phyloP scores from a whole-genome alignment of 2,329 filamentous ascomycete genomes.

The Colletotrichum australisinense region DNA sequence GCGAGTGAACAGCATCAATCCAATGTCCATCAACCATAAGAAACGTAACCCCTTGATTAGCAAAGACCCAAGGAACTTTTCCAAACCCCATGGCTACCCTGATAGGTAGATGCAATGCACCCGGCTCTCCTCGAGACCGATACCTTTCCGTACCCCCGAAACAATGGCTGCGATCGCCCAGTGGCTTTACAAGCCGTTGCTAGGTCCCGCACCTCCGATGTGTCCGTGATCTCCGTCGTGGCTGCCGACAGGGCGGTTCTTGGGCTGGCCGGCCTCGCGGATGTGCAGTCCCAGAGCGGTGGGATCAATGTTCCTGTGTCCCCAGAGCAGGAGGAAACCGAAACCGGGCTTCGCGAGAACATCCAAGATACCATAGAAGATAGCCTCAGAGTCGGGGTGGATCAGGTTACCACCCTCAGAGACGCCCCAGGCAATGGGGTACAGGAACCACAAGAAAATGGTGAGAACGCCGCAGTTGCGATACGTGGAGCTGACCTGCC shows the following conservation, averaged over 20 bases:
- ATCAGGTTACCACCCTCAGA: conserved; percentile 75
- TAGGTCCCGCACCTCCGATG: conserved; percentile 6
- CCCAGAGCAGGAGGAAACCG: conserved; percentile 69
- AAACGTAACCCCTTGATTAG: not conserved
- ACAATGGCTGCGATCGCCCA: not conserved
- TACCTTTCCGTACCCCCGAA: too few species aligned
- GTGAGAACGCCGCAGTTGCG: conserved; percentile 67
- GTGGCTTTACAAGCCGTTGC: not conserved
- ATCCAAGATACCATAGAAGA: conserved; percentile 77
- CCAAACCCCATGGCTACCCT: not conserved
- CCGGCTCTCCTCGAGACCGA: not conserved
- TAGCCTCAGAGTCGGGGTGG: conserved; percentile 72
- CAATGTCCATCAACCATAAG: not conserved
- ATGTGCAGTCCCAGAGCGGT: conserved; percentile 63
- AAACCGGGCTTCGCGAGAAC: conserved; percentile 74
- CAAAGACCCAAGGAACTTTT: not conserved
- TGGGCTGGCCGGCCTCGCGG: conserved; percentile 38
- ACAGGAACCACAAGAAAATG: conserved; percentile 72
- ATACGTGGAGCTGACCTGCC: conserved; percentile 64
- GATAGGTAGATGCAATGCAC: not conserved
- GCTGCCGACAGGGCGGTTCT: conserved; percentile 13
- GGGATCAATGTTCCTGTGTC: conserved; percentile 72
- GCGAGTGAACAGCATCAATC: not conserved
- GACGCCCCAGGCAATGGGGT: conserved; percentile 74
- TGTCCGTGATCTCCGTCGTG: conserved; percentile 26